Percentiles rank a stretch among this genome's conserved stretches.
phyloP scores from a whole-genome alignment of 768 basidiomycete genomes.

The Trametes cingulata region DNA sequence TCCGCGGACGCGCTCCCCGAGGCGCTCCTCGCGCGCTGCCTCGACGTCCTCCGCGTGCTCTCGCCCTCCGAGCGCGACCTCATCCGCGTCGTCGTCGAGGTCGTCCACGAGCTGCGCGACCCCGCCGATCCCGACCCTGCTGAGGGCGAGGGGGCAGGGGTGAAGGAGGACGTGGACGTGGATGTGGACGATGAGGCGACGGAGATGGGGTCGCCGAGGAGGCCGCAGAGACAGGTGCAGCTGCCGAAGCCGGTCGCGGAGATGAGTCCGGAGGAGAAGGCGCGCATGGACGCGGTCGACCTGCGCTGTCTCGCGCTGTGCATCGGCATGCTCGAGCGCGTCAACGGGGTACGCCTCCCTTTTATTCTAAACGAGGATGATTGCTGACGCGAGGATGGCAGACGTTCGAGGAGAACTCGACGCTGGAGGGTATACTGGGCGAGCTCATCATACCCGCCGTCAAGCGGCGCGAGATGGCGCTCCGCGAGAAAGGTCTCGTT shows the following conservation, averaged over 20 bases:
- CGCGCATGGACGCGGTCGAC: conserved; percentile 62
- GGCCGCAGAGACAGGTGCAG: conserved; percentile 16
- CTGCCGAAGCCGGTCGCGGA: conserved; percentile 39
- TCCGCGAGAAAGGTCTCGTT: conserved; percentile 80
- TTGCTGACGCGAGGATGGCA: conserved; percentile 20
- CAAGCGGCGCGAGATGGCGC: conserved; percentile 77
- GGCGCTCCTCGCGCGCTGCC: conserved; percentile 65
- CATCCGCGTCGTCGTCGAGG: conserved; percentile 86
- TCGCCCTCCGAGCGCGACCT: conserved; percentile 79
- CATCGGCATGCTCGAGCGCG: conserved; percentile 82
- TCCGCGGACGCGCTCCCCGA: conserved; percentile 70
- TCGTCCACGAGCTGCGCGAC: conserved; percentile 78
- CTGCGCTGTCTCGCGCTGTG: conserved; percentile 74
- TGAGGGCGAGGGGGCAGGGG: conserved; percentile 29
- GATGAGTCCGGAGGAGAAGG: conserved; percentile 61
- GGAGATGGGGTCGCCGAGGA: conserved; percentile 28
- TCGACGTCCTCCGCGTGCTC: conserved; percentile 79
- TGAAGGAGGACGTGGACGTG: conserved; percentile 19
- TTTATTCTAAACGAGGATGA: neutral
- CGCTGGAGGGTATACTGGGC: conserved; percentile 63
- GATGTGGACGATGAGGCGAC: conserved; percentile 36
- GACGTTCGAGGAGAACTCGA: conserved; percentile 69
- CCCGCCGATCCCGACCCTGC: conserved; percentile 43
- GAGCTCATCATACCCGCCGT: conserved; percentile 92
- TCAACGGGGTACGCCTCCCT: conserved; percentile 65